Percentiles rank a stretch among this genome's conserved stretches.
Evolutionary conservation across 169 alveolate genomes (phyloP).

Genomic region (Perkinsus olseni): DNA sequence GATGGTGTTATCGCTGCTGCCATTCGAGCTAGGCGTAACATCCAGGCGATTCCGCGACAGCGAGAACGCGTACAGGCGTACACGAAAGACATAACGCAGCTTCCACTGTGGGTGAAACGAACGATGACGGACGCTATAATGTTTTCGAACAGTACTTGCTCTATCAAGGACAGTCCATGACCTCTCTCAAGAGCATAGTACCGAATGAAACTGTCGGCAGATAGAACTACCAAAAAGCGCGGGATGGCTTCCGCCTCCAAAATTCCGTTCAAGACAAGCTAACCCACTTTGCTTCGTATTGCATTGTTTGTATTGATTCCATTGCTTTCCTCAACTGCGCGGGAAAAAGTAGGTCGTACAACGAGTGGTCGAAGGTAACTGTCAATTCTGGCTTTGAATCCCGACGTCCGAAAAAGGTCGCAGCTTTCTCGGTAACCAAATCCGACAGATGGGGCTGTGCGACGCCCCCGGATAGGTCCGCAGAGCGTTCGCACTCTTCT

Average conservation of each 20-base stretch:
- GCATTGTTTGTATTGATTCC: neutral
- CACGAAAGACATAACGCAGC: too few species aligned
- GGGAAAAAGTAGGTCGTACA: neutral
- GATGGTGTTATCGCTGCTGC: too few species aligned
- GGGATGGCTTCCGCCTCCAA: neutral
- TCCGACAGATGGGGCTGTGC: neutral
- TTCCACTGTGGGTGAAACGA: too few species aligned
- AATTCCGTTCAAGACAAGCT: too few species aligned
- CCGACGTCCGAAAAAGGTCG: neutral
- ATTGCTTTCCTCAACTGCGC: neutral
- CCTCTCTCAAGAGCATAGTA: neutral
- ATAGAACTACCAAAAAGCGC: neutral
- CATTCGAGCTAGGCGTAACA: too few species aligned
- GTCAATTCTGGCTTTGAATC: neutral
- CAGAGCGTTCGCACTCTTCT: too few species aligned
- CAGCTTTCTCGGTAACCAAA: neutral
- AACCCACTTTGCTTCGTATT: too few species aligned
- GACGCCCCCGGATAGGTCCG: neutral
- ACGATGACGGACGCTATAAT: too few species aligned
- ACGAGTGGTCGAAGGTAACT: neutral
- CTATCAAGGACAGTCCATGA: neutral
- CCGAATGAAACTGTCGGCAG: neutral
- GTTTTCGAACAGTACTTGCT: too few species aligned
- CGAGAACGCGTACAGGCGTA: too few species aligned
- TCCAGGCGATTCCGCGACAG: too few species aligned